A percentile compares a stretch with the other conserved stretches of the same genome.
phyloP scores from a whole-genome alignment of 129 eudicot species.

The Flaveria trinervia region DNA sequence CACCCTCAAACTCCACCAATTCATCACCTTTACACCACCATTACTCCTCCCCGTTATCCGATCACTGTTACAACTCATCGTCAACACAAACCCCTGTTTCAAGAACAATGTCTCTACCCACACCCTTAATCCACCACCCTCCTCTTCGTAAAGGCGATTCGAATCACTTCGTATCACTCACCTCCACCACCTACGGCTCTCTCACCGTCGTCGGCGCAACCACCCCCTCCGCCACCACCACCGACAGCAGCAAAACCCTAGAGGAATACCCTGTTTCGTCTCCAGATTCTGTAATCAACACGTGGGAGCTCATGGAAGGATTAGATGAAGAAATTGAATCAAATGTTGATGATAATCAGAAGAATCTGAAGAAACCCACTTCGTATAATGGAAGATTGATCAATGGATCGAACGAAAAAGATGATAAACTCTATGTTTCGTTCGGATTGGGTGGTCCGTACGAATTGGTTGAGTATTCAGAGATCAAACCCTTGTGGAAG shows the following conservation, averaged over 20 bases:
- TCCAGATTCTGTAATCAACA: slow-evolving; percentile 87
- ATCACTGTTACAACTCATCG: slow-evolving; percentile 40
- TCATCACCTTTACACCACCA: slow-evolving; percentile 47
- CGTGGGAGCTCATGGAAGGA: slow-evolving; percentile 99
- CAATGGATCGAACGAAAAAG: slow-evolving; percentile 32
- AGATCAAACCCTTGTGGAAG: slow-evolving; percentile 90
- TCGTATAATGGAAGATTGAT: background rate
- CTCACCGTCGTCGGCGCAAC: slow-evolving; percentile 43
- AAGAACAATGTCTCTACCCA: slow-evolving; percentile 68
- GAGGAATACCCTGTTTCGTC: slow-evolving; percentile 47
- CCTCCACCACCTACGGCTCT: slow-evolving; percentile 92
- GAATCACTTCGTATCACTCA: slow-evolving; percentile 81
- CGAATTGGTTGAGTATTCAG: slow-evolving; percentile 59
- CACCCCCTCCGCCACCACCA: slow-evolving; percentile 25
- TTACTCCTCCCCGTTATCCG: slow-evolving; percentile 42
- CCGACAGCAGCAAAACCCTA: slow-evolving; percentile 23
- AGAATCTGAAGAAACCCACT: too few species aligned
- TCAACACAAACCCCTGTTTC: slow-evolving; percentile 67
- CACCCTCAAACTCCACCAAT: slow-evolving; percentile 43
- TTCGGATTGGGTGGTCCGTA: slow-evolving; percentile 45
- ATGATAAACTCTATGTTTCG: slow-evolving; percentile 36
- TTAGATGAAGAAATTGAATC: slow-evolving; percentile 56
- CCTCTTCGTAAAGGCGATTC: slow-evolving; percentile 76
- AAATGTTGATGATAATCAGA: background rate
- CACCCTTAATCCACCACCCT: slow-evolving; percentile 84